phyloP scores from a whole-genome alignment of 768 basidiomycete species.

The Panaeolus papilionaceus region DNA sequence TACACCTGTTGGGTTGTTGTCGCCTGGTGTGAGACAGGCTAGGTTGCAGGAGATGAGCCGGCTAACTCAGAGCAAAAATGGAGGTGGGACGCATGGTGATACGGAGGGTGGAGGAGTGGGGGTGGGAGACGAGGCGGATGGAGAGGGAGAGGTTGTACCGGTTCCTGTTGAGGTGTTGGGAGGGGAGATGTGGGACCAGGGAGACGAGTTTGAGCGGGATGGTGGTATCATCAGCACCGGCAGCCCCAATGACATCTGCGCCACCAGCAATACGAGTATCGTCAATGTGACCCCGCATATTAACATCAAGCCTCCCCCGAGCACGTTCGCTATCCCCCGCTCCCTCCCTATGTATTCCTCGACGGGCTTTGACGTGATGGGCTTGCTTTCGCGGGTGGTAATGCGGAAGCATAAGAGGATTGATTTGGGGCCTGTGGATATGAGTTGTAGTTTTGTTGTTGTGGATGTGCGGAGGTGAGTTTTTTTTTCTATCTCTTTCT shows the following conservation, averaged over 20 bases:
- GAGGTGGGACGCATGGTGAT: not conserved
- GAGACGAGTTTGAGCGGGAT: not conserved
- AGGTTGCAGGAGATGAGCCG: not conserved
- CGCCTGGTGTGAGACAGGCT: not conserved
- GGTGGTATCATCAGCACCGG: not conserved
- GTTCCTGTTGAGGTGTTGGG: not conserved
- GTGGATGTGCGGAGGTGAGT: conserved; percentile 56
- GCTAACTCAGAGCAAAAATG: too few species aligned
- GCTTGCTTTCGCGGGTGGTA: conserved; percentile 79
- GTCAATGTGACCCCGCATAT: too few species aligned
- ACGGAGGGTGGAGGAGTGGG: not conserved
- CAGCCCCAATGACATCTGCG: too few species aligned
- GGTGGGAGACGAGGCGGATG: not conserved
- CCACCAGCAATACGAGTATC: too few species aligned
- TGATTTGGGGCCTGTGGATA: conserved; percentile 88
- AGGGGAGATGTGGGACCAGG: not conserved
- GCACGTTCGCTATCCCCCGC: not conserved
- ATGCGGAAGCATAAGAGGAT: conserved; percentile 77
- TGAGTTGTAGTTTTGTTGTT: conserved; percentile 92
- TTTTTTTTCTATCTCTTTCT: not conserved
- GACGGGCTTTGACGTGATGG: conserved; percentile 90
- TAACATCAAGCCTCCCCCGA: not conserved
- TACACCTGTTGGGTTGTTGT: not conserved
- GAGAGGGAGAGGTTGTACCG: not conserved
- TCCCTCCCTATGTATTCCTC: conserved; percentile 79